These are phyloP conservation scores for Talaromyces verruculosus DNA, from an alignment of 2,329 filamentous ascomycete species.

Conservation along the genomic window DNA sequence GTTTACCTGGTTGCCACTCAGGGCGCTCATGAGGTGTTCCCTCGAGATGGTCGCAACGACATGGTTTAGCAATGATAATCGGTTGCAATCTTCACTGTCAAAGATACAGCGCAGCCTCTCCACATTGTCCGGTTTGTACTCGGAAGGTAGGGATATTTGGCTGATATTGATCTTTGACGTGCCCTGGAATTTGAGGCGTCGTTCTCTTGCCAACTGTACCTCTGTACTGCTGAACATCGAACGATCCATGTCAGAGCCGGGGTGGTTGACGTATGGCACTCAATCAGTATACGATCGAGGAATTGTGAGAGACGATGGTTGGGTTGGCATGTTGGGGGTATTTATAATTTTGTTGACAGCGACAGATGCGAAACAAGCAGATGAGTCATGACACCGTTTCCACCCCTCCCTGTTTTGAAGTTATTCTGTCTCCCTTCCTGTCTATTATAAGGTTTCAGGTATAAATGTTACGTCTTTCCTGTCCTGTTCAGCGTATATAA, in stretches of 20 bases:
- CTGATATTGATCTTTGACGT: constrained; percentile 28
- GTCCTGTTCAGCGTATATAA: neutral
- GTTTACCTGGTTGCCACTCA: neutral
- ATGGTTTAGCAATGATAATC: neutral
- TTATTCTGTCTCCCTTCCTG: neutral
- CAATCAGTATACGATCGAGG: no score
- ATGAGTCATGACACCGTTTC: neutral
- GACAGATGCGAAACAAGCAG: neutral
- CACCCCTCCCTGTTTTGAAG: neutral
- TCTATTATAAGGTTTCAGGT: neutral
- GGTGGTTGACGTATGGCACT: no score
- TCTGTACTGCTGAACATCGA: neutral
- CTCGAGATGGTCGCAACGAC: neutral
- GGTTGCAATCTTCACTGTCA: constrained; percentile 15
- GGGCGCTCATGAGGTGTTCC: neutral
- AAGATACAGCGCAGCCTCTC: constrained; percentile 27
- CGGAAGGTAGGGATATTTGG: constrained; percentile 20
- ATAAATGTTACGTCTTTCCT: neutral
- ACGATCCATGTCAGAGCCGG: no score
- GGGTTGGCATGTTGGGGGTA: neutral
- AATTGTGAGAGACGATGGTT: neutral
- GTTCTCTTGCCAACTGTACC: neutral
- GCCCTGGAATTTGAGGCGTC: constrained; percentile 28
- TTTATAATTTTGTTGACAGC: neutral
- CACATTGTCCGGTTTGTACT: constrained; percentile 25